Conservation (phyloP, 2,329 filamentous ascomycete genomes). For the Albifimbria verrucaria region DNA sequence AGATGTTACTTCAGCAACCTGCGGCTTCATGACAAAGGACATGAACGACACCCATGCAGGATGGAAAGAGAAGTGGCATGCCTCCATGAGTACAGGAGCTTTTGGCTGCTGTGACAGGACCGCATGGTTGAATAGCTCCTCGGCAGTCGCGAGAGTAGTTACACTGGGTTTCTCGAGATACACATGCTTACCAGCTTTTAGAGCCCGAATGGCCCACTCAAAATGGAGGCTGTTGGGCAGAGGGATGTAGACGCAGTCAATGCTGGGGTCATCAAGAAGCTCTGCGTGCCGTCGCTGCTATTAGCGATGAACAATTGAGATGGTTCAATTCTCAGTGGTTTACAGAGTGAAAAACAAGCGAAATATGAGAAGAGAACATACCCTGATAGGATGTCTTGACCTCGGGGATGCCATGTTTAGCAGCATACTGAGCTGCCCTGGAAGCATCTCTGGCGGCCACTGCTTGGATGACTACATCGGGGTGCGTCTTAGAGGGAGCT, state of each 20-base stretch:
- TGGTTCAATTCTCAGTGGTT: not conserved
- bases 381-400: conserved; percentile 6
- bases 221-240: conserved; percentile 39
- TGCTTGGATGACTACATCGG: not conserved
- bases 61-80: conserved; percentile 49
- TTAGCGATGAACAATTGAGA: not conserved
- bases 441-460: conserved; percentile 5
- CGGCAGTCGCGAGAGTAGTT: not conserved
- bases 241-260: conserved; percentile 47
- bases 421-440: conserved; percentile 4
- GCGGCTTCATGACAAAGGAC: conserved; percentile 31
- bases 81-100: conserved; percentile 49
- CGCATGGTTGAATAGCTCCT: not conserved
- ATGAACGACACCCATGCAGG: conserved; percentile 43
- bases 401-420: conserved; percentile 2
- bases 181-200: conserved; percentile 44
- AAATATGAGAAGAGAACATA: not conserved
- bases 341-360: not conserved
- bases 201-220: conserved; percentile 43
- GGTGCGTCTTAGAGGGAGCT: not conserved
- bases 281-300: conserved; percentile 21
- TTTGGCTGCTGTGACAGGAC: conserved; percentile 12
- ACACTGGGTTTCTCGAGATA: conserved; percentile 5
- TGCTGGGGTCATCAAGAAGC: conserved; percentile 29
- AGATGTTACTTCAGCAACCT: conserved; percentile 29